phyloP scores from a whole-genome alignment of 2,329 filamentous ascomycete genomes.

The Sphaerulina musiva region DNA sequence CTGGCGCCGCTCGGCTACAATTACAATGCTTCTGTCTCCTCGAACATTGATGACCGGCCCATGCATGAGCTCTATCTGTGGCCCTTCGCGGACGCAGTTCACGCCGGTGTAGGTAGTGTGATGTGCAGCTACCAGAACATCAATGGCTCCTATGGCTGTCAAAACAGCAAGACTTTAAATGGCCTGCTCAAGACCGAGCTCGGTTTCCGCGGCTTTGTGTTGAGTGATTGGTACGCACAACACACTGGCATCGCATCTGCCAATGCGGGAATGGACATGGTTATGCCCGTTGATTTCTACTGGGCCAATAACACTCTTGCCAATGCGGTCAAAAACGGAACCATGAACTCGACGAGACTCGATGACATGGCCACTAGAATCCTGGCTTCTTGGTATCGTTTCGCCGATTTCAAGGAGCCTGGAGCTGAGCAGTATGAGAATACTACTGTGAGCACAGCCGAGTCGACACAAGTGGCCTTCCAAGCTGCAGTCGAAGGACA shows the following conservation, averaged over 20 bases:
- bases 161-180: constrained; percentile 62
- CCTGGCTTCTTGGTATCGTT: constrained; percentile 26
- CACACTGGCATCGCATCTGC: constrained; percentile 29
- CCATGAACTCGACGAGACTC: constrained; percentile 27
- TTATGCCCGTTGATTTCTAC: constrained; percentile 26
- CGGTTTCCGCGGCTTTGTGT: constrained; percentile 33
- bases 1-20: constrained; percentile 19
- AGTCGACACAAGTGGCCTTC: constrained; percentile 44
- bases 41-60: constrained; percentile 29
- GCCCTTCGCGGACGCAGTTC: constrained; percentile 64
- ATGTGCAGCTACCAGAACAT: constrained; percentile 69
- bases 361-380: constrained; percentile 34
- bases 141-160: constrained; percentile 52
- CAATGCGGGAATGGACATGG: constrained; percentile 31
- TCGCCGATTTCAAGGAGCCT: constrained; percentile 19
- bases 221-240: constrained; percentile 45
- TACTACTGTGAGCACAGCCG: constrained; percentile 49
- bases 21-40: constrained; percentile 40
- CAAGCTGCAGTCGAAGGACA: constrained; percentile 55
- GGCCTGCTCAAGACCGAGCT: constrained; percentile 61
- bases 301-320: constrained; percentile 26
- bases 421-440: constrained; percentile 48
- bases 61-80: constrained; percentile 50
- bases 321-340: constrained; percentile 31
- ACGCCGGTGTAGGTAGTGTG: constrained; percentile 66